These are phyloP conservation scores for Salix koriyanagi DNA, from an alignment of 345 rosid genomes.

Conservation along the genomic window DNA sequence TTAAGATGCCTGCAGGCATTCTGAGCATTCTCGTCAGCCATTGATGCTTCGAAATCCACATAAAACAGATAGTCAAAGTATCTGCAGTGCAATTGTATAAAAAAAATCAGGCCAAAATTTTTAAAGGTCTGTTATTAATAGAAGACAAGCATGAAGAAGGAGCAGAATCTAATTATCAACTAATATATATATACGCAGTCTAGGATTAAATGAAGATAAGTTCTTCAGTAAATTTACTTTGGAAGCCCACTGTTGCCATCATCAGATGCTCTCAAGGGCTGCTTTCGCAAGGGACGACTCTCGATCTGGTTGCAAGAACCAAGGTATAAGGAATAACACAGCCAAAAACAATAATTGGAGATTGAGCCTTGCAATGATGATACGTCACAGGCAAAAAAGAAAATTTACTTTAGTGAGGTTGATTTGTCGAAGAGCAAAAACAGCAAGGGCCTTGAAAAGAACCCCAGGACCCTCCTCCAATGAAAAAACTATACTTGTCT, in stretches of 20 bases:
- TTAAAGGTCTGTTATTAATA: neutral
- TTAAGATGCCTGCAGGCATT: slow-evolving; percentile 83
- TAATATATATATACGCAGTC: neutral
- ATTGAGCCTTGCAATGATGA: neutral
- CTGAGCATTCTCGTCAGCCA: slow-evolving; percentile 90
- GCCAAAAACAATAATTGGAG: neutral
- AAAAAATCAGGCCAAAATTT: neutral
- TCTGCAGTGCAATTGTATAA: slow-evolving; percentile 32
- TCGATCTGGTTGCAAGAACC: slow-evolving; percentile 57
- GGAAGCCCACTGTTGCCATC: slow-evolving; percentile 40
- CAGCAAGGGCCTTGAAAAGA: slow-evolving; percentile 98
- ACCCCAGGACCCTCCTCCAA: slow-evolving; percentile 96
- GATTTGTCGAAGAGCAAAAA: slow-evolving; percentile 82
- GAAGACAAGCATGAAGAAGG: neutral
- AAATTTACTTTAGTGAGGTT: slow-evolving; percentile 73
- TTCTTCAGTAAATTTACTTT: slow-evolving; percentile 37
- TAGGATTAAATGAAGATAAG: slow-evolving; percentile 6
- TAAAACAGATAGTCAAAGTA: slow-evolving; percentile 88
- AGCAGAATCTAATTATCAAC: neutral
- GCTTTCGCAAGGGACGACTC: slow-evolving; percentile 85
- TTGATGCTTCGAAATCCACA: slow-evolving; percentile 95
- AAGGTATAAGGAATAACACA: neutral
- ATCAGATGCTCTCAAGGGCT: slow-evolving; percentile 59
- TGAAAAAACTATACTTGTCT: slow-evolving; percentile 96
- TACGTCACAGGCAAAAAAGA: neutral